Percentiles rank a stretch among this genome's conserved stretches.
phyloP scores from a whole-genome alignment of 2,329 filamentous ascomycete species.

The Fusarium solani-melongenae region DNA sequence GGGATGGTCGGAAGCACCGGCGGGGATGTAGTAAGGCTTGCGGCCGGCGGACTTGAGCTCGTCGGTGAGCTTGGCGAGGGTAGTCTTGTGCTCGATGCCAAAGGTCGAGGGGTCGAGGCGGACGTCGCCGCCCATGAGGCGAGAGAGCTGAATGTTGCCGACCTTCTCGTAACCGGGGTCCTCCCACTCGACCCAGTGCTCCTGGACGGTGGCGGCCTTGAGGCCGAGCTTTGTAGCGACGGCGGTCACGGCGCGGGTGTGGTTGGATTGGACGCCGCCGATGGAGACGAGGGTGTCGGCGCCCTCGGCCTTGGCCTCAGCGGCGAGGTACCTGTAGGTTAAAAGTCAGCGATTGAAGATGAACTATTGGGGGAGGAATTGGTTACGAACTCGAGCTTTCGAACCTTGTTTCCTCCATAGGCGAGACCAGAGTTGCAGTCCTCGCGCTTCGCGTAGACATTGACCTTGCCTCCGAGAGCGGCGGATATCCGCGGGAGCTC shows the following conservation, averaged over 20 bases:
- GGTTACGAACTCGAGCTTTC: slow-evolving; percentile 69
- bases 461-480: slow-evolving; percentile 68
- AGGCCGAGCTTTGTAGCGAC: slow-evolving; percentile 69
- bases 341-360: neutral
- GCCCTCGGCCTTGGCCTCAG: slow-evolving; percentile 68
- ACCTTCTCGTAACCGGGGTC: slow-evolving; percentile 71
- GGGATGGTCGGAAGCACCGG: slow-evolving; percentile 76
- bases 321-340: slow-evolving; percentile 66
- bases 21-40: slow-evolving; percentile 78
- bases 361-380: neutral
- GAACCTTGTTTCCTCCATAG: slow-evolving; percentile 76
- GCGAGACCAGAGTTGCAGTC: slow-evolving; percentile 76
- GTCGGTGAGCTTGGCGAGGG: slow-evolving; percentile 63
- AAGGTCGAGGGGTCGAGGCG: slow-evolving; percentile 69
- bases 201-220: slow-evolving; percentile 66
- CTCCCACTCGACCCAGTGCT: slow-evolving; percentile 74
- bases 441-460: slow-evolving; percentile 77
- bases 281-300: slow-evolving; percentile 73
- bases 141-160: slow-evolving; percentile 77
- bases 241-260: slow-evolving; percentile 74
- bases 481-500: slow-evolving; percentile 71
- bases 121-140: slow-evolving; percentile 74
- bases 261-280: slow-evolving; percentile 77
- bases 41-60: slow-evolving; percentile 64
- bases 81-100: slow-evolving; percentile 75